Conservation (phyloP, 805 yeast species). For the Pichia rugopelliculosa region DNA sequence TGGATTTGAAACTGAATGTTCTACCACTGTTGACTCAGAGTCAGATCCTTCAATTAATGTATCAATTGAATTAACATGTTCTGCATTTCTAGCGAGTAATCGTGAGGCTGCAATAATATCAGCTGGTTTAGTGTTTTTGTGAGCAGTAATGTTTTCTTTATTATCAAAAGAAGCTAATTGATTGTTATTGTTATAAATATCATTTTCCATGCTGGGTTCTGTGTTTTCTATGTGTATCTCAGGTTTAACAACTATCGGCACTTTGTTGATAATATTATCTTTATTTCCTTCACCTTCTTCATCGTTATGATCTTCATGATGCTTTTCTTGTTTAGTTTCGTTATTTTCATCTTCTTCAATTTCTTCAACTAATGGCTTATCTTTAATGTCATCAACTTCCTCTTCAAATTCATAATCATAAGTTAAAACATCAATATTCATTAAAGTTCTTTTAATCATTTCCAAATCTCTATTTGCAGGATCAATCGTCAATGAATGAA, state of each 20-base stretch:
- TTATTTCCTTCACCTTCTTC: background rate
- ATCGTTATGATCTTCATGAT: background rate
- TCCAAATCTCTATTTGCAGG: conserved; percentile 73
- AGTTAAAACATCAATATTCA: conserved; percentile 59
- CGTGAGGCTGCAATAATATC: background rate
- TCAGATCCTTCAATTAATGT: background rate
- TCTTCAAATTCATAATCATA: conserved; percentile 64
- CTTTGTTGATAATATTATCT: background rate
- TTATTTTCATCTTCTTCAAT: background rate
- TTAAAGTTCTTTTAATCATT: conserved; percentile 53
- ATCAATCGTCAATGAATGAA: conserved; percentile 73
- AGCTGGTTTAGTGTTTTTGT: background rate
- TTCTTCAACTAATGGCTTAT: conserved; percentile 1
- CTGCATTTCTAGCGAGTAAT: background rate
- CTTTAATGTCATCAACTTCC: conserved; percentile 13
- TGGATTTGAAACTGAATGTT: conserved; percentile 1
- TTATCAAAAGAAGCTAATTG: background rate
- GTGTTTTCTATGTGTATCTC: background rate
- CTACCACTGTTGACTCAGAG: background rate
- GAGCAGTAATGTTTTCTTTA: background rate
- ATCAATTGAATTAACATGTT: background rate
- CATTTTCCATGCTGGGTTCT: background rate
- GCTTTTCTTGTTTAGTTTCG: background rate
- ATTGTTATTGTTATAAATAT: background rate
- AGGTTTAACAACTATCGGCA: background rate